Percentiles rank a stretch among this genome's conserved stretches.
These are phyloP conservation scores for Skeletonema grethae DNA, from an alignment of 108 stramenopile species.

Conservation along the genomic window DNA sequence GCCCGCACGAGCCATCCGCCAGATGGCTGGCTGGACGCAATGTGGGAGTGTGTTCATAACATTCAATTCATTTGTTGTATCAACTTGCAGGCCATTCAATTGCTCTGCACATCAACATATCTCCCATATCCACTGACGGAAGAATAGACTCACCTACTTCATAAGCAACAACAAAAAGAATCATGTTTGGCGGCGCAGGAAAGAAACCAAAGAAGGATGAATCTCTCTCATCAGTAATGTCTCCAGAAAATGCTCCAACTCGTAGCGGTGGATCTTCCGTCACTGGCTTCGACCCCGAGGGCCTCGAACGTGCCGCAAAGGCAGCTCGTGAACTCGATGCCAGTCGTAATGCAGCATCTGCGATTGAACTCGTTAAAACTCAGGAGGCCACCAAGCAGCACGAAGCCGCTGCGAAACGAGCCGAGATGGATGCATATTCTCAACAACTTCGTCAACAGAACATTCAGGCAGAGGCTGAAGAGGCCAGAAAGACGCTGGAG, in stretches of 20 bases:
- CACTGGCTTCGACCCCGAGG: conserved; percentile 93
- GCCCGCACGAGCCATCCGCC: too few species aligned
- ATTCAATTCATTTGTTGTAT: too few species aligned
- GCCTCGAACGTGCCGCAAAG: conserved; percentile 94
- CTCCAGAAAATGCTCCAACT: conserved; percentile 81
- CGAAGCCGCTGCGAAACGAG: conserved; percentile 81
- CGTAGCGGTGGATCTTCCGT: conserved; percentile 49
- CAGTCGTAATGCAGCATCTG: conserved; percentile 71
- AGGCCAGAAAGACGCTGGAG: conserved; percentile 93
- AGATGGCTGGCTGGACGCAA: too few species aligned
- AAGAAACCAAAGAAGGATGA: conserved; percentile 64
- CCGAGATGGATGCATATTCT: conserved; percentile 90
- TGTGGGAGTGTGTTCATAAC: too few species aligned
- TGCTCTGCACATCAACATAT: too few species aligned
- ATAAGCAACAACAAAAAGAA: background rate
- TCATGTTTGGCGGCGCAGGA: conserved; percentile 60
- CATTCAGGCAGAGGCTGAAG: conserved; percentile 93
- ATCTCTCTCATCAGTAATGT: conserved; percentile 70
- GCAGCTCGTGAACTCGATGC: conserved; percentile 89
- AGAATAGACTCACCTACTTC: too few species aligned
- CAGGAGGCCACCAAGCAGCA: conserved; percentile 96
- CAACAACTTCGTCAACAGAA: conserved; percentile 88
- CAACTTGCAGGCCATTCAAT: too few species aligned
- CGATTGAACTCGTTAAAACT: conserved; percentile 93
- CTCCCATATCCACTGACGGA: too few species aligned